Percentiles rank a stretch among this genome's conserved stretches.
Evolutionary conservation across 139 green algal species (phyloP).

Genomic region (Micractinium conductrix): DNA sequence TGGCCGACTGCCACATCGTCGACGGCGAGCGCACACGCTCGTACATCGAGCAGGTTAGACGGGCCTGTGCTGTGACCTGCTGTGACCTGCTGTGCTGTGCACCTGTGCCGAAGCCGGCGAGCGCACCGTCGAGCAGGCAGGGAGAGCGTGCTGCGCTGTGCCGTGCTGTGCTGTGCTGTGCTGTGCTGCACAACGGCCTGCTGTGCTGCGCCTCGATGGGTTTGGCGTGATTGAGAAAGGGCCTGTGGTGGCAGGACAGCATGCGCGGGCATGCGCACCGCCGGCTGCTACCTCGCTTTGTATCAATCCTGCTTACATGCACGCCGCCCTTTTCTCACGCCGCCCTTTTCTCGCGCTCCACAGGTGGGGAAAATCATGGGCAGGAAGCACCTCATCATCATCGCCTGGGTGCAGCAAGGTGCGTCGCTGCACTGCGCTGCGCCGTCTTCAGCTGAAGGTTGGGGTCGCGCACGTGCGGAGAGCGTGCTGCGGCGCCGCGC

Average conservation of each 20-base stretch:
- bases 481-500: not conserved
- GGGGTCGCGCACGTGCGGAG: not conserved
- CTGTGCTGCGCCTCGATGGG: too few relatives aligned
- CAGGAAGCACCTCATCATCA: not conserved
- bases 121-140: constrained; percentile 31
- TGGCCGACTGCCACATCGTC: constrained; percentile 53
- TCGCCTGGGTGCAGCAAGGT: constrained; percentile 17
- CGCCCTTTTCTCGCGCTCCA: not conserved
- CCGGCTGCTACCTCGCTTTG: not conserved
- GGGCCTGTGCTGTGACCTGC: too few relatives aligned
- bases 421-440: too few relatives aligned
- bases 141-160: too few relatives aligned
- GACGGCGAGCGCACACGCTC: constrained; percentile 26
- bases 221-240: too few relatives aligned
- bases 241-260: too few relatives aligned
- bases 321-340: not conserved
- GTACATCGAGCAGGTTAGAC: constrained; percentile 21
- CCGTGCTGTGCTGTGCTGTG: too few relatives aligned
- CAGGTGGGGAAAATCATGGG: not conserved
- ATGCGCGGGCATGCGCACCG: not conserved
- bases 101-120: too few relatives aligned
- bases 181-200: too few relatives aligned
- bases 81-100: too few relatives aligned
- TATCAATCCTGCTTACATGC: not conserved
- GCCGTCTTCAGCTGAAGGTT: too few relatives aligned